Conservation (phyloP, 2,329 filamentous ascomycete genomes). For the Blastomyces percursus region DNA sequence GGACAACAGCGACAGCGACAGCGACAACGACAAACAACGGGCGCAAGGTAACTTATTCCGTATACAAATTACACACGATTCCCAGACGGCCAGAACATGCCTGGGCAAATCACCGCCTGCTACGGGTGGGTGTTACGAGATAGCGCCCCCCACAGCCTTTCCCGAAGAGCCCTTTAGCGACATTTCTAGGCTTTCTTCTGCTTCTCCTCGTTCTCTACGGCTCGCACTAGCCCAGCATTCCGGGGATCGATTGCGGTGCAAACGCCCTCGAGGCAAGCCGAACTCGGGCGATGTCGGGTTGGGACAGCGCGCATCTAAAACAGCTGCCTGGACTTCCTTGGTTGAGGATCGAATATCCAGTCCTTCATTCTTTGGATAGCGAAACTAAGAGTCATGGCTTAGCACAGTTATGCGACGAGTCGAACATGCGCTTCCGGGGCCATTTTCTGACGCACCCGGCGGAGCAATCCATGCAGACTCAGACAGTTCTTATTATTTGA, state of each 20-base stretch:
- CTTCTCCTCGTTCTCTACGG: not conserved
- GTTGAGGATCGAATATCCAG: not conserved
- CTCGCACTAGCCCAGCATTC: not conserved
- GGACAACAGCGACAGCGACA: no score
- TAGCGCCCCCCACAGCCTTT: not conserved
- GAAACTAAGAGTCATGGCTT: not conserved
- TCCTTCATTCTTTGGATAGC: no score
- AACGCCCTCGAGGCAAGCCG: not conserved
- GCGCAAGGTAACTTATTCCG: no score
- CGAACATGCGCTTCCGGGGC: not conserved
- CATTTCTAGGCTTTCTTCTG: no score
- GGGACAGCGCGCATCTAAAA: not conserved
- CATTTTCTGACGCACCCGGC: not conserved
- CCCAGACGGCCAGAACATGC: no score
- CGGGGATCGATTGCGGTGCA: not conserved
- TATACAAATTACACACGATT: no score
- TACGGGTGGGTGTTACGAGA: not conserved
- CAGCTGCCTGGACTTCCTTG: not conserved
- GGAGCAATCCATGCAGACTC: not conserved
- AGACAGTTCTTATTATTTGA: not conserved
- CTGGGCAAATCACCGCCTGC: no score
- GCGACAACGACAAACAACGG: no score
- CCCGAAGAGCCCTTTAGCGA: not conserved
- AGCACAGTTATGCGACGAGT: not conserved
- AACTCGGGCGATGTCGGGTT: conserved; percentile 1